A percentile compares a stretch with the other conserved stretches of the same genome.
Evolutionary conservation across 1,139 yeast species (phyloP).

Genomic region (Lizanozyma gosingica): DNA sequence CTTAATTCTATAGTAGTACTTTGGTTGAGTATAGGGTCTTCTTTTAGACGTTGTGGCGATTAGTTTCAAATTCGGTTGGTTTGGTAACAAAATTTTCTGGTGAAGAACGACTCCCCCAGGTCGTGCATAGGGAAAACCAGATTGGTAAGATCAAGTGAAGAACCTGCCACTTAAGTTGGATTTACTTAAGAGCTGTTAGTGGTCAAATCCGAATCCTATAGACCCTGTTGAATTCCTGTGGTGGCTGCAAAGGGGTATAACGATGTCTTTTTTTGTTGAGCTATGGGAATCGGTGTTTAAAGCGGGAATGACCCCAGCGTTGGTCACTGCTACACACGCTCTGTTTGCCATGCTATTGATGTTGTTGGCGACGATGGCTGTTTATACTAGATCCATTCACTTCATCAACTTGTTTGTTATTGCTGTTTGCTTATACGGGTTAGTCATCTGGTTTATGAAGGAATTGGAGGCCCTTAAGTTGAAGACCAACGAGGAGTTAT

Average conservation of each 20-base stretch:
- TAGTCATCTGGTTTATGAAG: slow-evolving; percentile 79
- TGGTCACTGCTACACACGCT: slow-evolving; percentile 24
- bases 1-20: no score
- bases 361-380: slow-evolving; percentile 50
- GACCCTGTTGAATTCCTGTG: no score
- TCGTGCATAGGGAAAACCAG: no score
- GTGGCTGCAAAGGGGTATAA: no score
- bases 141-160: no score
- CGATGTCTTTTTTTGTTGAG: slow-evolving; percentile 46
- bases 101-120: no score
- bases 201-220: no score
- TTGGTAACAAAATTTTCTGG: background rate
- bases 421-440: slow-evolving; percentile 63
- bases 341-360: slow-evolving; percentile 24
- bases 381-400: slow-evolving; percentile 63
- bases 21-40: no score
- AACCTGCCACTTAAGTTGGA: no score
- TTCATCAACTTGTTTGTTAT: slow-evolving; percentile 65
- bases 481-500: slow-evolving; percentile 30
- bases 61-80: background rate
- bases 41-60: background rate
- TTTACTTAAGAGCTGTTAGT: no score
- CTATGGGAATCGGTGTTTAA: slow-evolving; percentile 87
- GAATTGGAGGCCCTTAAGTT: slow-evolving; percentile 55
- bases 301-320: slow-evolving; percentile 91